A percentile compares a stretch with the other conserved stretches of the same genome.
Conservation (phyloP, 176 grass and related monocot genomes). For the Themeda triandra region DNA sequence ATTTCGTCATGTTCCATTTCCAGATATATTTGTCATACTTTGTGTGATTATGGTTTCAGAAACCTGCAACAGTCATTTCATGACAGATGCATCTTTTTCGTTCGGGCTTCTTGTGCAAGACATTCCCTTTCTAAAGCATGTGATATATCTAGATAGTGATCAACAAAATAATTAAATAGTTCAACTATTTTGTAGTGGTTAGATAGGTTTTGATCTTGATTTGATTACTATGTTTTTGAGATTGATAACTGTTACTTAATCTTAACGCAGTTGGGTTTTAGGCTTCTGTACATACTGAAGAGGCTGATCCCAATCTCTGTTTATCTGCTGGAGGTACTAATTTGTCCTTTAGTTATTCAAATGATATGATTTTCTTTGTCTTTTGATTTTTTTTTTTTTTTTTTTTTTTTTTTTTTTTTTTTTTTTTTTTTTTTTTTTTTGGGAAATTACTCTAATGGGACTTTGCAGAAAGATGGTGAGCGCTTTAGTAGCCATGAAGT, state of each 20-base stretch:
- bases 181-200: not conserved
- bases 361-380: not conserved
- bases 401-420: no score
- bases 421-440: no score
- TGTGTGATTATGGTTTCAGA: conserved; percentile 28
- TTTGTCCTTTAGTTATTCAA: conserved; percentile 25
- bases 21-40: not conserved
- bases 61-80: not conserved
- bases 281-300: conserved; percentile 85
- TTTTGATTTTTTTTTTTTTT: conserved; percentile 1
- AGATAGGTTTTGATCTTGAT: conserved; percentile 1
- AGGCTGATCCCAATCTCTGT: conserved; percentile 68
- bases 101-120: conserved; percentile 1
- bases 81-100: not conserved
- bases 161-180: not conserved
- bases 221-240: conserved; percentile 15
- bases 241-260: not conserved
- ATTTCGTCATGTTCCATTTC: conserved; percentile 7
- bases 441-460: conserved; percentile 22
- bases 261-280: conserved; percentile 82
- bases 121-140: not conserved
- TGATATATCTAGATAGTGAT: not conserved
- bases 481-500: conserved; percentile 79
- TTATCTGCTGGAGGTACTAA: conserved; percentile 75
- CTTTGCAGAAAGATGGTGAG: conserved; percentile 82